Evolutionary conservation across 1,139 yeast species (phyloP).

Genomic region (Candida freyschussii): DNA sequence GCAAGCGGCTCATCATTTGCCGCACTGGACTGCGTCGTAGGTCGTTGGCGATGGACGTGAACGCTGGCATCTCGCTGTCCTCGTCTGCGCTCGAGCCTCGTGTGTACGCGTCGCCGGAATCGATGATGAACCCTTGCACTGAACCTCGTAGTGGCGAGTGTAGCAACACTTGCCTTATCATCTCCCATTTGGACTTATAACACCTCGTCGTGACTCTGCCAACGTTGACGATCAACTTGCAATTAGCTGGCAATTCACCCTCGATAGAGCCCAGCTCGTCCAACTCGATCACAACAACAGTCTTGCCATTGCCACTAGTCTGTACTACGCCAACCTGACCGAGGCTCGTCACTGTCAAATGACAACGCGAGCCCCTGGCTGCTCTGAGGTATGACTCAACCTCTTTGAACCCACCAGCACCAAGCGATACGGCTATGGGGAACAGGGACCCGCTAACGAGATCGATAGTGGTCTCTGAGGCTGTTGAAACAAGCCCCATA

Average conservation of each 20-base stretch:
- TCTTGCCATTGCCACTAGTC: slow-evolving; percentile 6
- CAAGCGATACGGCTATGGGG: slow-evolving; percentile 6
- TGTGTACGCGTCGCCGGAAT: slow-evolving; percentile 9
- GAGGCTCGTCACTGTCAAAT: slow-evolving; percentile 8
- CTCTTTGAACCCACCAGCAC: neutral
- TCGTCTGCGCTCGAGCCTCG: too few species aligned
- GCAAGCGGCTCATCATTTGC: too few species aligned
- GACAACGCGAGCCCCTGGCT: slow-evolving; percentile 2
- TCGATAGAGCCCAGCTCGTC: neutral
- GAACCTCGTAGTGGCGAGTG: neutral
- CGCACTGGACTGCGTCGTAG: too few species aligned
- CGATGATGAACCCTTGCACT: slow-evolving; percentile 8
- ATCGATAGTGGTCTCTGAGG: slow-evolving; percentile 5
- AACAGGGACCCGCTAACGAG: slow-evolving; percentile 4
- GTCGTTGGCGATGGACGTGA: too few species aligned
- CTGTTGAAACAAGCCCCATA: slow-evolving; percentile 25
- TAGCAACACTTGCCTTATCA: slow-evolving; percentile 1
- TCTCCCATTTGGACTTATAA: slow-evolving; percentile 4
- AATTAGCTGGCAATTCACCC: neutral
- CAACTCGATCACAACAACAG: slow-evolving; percentile 6
- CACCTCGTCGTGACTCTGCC: slow-evolving; percentile 1
- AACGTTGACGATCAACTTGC: slow-evolving; percentile 7
- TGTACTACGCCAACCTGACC: slow-evolving; percentile 11
- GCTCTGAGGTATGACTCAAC: slow-evolving; percentile 3
- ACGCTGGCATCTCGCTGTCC: too few species aligned